Evolutionary conservation across 2,329 filamentous ascomycete genomes (phyloP), one percentile per base, ranked within the genome.

Genomic region (Cordyceps javanica): DNA sequence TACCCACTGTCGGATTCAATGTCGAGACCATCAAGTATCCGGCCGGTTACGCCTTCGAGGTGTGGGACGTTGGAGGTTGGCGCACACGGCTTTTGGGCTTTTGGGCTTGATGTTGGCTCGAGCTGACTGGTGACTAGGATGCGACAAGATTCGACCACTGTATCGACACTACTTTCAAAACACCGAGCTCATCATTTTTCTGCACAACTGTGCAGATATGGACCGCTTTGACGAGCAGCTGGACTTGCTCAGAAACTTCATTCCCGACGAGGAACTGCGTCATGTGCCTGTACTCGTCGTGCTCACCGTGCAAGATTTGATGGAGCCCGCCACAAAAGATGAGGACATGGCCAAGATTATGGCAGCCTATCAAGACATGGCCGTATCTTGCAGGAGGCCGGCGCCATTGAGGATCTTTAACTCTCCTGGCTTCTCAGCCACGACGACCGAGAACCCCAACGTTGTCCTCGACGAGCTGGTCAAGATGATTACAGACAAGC

Each of bases 1-100:
- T 97, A 69, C 92, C 92, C 61, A 97, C 92, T 65, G 94, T 96
- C 70, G 92, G 87, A 60, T 96, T 97, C 79, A 97, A 97, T 70
- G 90, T 97, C 62, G 92, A 97, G 76, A 89, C 86, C 2, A 86
- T 92, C 0, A 61, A 64, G 2, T 59, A 62, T 42, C 34, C 60
- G 0, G 55, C 62, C 46, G 61, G 63, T 5, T 60, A 59, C 7
- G 64, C 62, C 11, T 58, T 69, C 1, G 64, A 62, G 0, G 48
- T 70, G 1, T 70, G 68, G 68, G 66, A 70, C 21, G 57, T 68
- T 9, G 68, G 68, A 61, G 68, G 68, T 68, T 14, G 55, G 61
- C 4, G 11, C 11, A 10, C 32, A 41, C 16, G 13, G 8, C 21
- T 38, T 38, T 38, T 3, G n/a, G 2, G 4, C n/a, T 5, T 45